Evolutionary conservation across 2,329 filamentous ascomycete genomes (phyloP), one percentile per base, ranked within the genome.

Genomic region (Raffaelea ambrosiae): DNA sequence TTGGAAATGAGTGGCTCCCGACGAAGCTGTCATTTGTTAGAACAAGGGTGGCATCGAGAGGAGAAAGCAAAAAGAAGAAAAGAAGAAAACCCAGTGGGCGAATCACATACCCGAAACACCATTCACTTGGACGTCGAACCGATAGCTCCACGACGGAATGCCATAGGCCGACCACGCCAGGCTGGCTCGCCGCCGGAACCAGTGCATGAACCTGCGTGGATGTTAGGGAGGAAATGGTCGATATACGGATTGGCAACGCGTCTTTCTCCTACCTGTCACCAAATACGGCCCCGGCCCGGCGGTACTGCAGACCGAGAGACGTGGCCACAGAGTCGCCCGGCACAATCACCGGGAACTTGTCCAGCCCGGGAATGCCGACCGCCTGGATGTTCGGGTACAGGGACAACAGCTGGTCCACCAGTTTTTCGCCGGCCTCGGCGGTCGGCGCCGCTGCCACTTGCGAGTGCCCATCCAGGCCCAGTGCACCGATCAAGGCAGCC

Each of bases 381-480:
- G 59, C 63, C 5, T 72, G 70, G 42, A 67, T 63, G 45, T 77
- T 66, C 0, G 76, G 75, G 58, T 80, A 80, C 8, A 74, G 61
- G 1, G 57, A 54, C 3, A 70, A 60, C 39, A 75, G 58, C 22
- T 58, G 55, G 23, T 63, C 57, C 4, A 67, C 59, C 47, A 61
- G 51, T 47, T 53, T 41, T 51, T 55, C 56, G 51, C 55, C 54
- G 3, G 59, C 31, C 9, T 47, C 43, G 1, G 44, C 40, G 4
- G 44, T 47, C 5, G 40, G 40, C 1, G 35, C 44, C 5, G 36
- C 44, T 19, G 9, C 47, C 1, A 41, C 35, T 47, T 19, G 51
- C 54, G 9, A 51, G 49, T 40, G 50, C 54, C 19, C 36, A 18
- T 44, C 46, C 13, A 48, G 39, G 21, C 46, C 51, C 20, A 49